Evolutionary conservation across 331 rosid species (phyloP), one percentile per base, ranked within the genome.

Genomic region (Prunus yedoensis): DNA sequence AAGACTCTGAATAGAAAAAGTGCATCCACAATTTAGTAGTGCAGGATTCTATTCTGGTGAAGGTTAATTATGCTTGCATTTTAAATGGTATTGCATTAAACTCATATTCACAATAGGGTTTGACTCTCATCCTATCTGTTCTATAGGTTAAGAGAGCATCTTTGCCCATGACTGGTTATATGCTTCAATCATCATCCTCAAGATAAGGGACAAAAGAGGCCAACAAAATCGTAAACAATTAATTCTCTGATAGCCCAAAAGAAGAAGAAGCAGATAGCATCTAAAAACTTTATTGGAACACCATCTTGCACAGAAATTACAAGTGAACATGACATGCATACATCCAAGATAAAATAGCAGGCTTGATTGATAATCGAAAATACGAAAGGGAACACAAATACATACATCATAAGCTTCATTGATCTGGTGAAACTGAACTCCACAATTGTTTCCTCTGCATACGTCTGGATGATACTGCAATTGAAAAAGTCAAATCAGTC

Each of bases 381-480:
- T 0, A 61, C 8, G 35, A 6, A 35, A n/a, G 30, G 4, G 32
- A 52, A 4, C 18, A 56, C 32, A 23, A 5, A 21, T 72, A 50
- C 90, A 30, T 78, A 95, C 99, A 88, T 89, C 97, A 74, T 95
- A 92, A 47, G 99, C 99, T 81, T 95, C 91, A 8, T 92, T 90
- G 88, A 95, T 95, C 66, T 66, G 79, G 56, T 92, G 91, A 87
- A 95, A 92, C 73, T 88, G 87, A 53, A 92, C 97, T 2, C 91
- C 88, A 16, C 96, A 90, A 68, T 89, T 90, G 73, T 10, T 89
- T 52, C 96, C 99, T 79, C 86, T 89, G 74, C 97, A 92, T 1
- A 95, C 97, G 10, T 95, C 99, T 6, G 97, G 97, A 83, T 95
- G 99, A 50, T 95, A 95, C 97, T 95, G 96, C 78, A 85, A 73